These are phyloP conservation scores for Carex sylvatica DNA, from an alignment of 202 grass and related monocot genomes.

Conservation along the genomic window DNA sequence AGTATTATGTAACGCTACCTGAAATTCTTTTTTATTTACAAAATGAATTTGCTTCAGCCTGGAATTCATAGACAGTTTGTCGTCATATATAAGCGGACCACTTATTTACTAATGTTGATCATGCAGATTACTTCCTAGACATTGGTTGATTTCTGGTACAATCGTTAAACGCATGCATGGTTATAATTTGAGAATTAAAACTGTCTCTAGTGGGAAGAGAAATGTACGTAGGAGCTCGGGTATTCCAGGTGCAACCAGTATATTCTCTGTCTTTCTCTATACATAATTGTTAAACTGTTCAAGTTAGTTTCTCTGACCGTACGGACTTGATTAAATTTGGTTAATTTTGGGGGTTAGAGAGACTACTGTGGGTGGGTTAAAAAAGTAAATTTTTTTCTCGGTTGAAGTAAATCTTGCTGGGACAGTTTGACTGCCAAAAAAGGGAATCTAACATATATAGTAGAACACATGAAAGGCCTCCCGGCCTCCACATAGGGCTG, in stretches of 20 bases:
- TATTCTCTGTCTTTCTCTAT: background rate
- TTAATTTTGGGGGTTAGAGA: constrained; percentile 27
- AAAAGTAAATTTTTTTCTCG: constrained; percentile 1
- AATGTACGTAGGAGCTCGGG: background rate
- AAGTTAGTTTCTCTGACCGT: constrained; percentile 4
- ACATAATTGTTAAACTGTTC: background rate
- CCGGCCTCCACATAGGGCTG: background rate
- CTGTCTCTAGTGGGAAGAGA: background rate
- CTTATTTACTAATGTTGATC: too few relatives aligned
- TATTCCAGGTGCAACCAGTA: background rate
- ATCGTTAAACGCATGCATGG: background rate
- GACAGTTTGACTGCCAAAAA: constrained; percentile 20
- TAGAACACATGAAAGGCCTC: background rate
- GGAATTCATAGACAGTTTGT: background rate
- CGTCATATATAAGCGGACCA: too few relatives aligned
- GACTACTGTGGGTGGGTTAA: background rate
- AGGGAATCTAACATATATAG: constrained; percentile 21
- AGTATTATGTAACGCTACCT: background rate
- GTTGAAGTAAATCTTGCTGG: constrained; percentile 17
- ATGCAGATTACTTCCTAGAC: background rate
- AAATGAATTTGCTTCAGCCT: too few relatives aligned
- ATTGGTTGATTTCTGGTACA: background rate
- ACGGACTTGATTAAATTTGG: constrained; percentile 23
- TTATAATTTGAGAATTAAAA: background rate
- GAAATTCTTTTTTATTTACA: background rate